Evolutionary conservation across 192 early-diverging fungal species (phyloP).

Genomic region (Jimgerdemannia lactiflua): DNA sequence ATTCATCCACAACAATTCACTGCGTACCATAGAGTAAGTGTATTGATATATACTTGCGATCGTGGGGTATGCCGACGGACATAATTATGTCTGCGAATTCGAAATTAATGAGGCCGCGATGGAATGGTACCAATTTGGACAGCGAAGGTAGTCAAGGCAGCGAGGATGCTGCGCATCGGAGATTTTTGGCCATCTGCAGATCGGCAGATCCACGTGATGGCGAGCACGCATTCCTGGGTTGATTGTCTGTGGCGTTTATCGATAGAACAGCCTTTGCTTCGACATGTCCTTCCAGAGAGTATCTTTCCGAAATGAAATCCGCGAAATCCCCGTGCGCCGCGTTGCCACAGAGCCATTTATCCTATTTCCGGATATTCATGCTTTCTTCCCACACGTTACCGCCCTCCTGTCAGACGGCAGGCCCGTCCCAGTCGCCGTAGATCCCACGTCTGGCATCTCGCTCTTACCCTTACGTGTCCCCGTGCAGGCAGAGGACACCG

Average conservation of each 20-base stretch:
- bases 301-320: background rate
- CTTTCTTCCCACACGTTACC: conserved; percentile 20
- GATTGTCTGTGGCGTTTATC: too few relatives aligned
- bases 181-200: background rate
- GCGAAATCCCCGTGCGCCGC: background rate
- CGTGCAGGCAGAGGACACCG: background rate
- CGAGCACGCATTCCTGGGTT: too few relatives aligned
- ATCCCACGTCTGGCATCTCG: background rate
- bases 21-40: too few relatives aligned
- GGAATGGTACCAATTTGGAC: too few relatives aligned
- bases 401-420: conserved; percentile 17
- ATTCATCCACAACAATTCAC: too few relatives aligned
- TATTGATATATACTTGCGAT: too few relatives aligned
- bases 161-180: background rate
- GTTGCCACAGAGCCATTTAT: background rate
- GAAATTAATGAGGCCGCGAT: too few relatives aligned
- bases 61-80: too few relatives aligned
- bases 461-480: conserved; percentile 9
- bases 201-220: background rate
- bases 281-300: background rate
- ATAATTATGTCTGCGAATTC: too few relatives aligned
- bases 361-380: conserved; percentile 22
- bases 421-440: conserved; percentile 13
- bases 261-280: background rate
- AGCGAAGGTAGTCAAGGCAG: too few relatives aligned